Base-by-base conservation (phyloP, 148 eudicot genomes). In the Nepenthes gracilis region DNA sequence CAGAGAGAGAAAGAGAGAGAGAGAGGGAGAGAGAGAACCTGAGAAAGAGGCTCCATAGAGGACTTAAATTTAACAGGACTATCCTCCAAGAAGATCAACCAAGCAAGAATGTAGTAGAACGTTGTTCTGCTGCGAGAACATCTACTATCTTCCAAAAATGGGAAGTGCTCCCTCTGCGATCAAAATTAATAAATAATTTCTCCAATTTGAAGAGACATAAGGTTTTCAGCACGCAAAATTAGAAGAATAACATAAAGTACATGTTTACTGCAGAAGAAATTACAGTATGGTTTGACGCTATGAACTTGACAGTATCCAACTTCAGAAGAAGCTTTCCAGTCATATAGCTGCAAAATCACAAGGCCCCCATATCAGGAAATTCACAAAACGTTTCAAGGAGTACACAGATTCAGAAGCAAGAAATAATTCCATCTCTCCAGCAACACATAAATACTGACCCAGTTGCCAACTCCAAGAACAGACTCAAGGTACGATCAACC, bases 71-170 rank as follows among this genome's bases (percentile, higher is more conserved):
- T 78, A 43, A 74, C 79, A 68, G 79, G 78, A 64, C 76, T 86
- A 64, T 90, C 97, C 64, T 86, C 97, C 82, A 86, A 79, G 73
- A 90, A 90, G 60, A 90, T 83, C 68, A 90, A 69, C 79, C 81
- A 76, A 55, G 95, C 95, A 78, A 86, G 78, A 23, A 84, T 86
- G 70, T 84, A 82, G 67, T 86, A 90, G 72, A 90, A 86, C 33
- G 88, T 84, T 38, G 97, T 90, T 75, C 97, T 86, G 85, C 91
- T 84, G 47, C 97, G 83, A 66, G 95, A 82, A 73, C 91, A 80
- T 70, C 86, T 80, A 63, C 79, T 81, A 58, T 80, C 86, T 68
- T 82, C 88, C 13, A 90, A 72, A 61, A 90, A 90, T 6, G 85
- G 86, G 64, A 90, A 90, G 70, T 90, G 85, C 66, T 84, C 90